These are phyloP conservation scores for Solidago caesia DNA, from an alignment of 129 eudicot species.

Conservation along the genomic window DNA sequence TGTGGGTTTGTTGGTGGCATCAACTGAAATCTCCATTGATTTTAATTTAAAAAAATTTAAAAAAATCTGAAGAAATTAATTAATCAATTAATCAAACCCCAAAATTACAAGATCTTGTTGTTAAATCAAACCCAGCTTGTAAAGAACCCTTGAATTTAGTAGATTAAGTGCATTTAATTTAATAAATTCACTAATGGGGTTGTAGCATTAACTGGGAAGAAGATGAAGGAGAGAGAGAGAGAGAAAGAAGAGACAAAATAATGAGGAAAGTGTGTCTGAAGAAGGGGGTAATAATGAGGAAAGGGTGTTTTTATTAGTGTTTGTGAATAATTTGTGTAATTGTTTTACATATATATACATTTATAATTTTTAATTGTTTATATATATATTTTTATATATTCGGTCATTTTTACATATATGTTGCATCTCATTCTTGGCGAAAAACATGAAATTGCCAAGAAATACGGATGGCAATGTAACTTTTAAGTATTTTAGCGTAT, in stretches of 20 bases:
- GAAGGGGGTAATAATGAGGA: constrained; percentile 38
- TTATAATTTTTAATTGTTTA: too few species aligned
- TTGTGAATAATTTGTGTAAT: too few species aligned
- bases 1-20: constrained; percentile 31
- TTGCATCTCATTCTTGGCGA: too few species aligned
- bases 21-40: constrained; percentile 36
- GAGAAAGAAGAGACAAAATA: constrained; percentile 12
- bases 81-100: constrained; percentile 11
- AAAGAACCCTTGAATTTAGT: constrained; percentile 23
- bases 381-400: too few species aligned
- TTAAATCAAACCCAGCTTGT: constrained; percentile 27
- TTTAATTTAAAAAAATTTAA: neutral
- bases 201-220: constrained; percentile 32
- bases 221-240: constrained; percentile 22
- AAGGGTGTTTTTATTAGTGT: too few species aligned
- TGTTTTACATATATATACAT: too few species aligned
- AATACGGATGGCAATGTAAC: too few species aligned
- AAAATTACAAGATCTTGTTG: constrained; percentile 16
- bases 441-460: too few species aligned
- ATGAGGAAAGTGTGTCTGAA: constrained; percentile 37
- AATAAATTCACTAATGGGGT: constrained; percentile 21
- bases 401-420: too few species aligned
- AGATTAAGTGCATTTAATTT: constrained; percentile 35
- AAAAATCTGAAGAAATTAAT: constrained; percentile 5
- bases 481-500: too few species aligned